Percentiles rank a stretch among this genome's conserved stretches.
phyloP scores from a whole-genome alignment of 2,329 filamentous ascomycete genomes.

The Cryphonectria naterciae region DNA sequence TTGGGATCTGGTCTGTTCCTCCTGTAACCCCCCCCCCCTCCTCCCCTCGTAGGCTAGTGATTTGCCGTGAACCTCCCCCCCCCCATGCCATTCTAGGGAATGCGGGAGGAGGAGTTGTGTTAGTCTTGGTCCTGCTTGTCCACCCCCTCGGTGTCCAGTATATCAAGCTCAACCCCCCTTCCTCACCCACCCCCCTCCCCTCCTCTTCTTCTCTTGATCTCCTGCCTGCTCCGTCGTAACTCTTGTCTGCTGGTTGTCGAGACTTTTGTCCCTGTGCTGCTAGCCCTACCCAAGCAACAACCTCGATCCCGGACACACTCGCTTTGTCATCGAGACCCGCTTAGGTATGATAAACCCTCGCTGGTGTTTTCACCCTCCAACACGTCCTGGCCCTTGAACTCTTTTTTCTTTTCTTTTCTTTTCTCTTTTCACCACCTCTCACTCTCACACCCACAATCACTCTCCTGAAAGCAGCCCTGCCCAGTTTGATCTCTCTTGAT shows the following conservation, averaged over 20 bases:
- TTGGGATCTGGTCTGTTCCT: conserved; percentile 16
- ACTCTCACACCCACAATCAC: not conserved
- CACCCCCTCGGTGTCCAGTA: conserved; percentile 9
- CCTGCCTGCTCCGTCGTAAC: not conserved
- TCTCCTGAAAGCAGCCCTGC: not conserved
- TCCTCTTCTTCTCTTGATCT: not conserved
- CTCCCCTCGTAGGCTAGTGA: conserved; percentile 5
- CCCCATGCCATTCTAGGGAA: conserved; percentile 19
- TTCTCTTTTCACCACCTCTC: not conserved
- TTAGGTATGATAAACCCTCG: conserved; percentile 11
- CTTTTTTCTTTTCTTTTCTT: not conserved
- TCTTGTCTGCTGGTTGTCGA: conserved; percentile 4
- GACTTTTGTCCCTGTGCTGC: not conserved
- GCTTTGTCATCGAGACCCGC: conserved; percentile 26
- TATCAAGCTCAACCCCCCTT: conserved; percentile 22
- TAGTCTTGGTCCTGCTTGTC: conserved; percentile 11
- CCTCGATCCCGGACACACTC: conserved; percentile 21
- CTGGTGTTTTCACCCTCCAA: conserved; percentile 16
- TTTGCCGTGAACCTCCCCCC: conserved; percentile 12
- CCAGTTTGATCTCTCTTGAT: conserved; percentile 1
- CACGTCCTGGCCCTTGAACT: not conserved
- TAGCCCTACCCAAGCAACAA: not conserved
- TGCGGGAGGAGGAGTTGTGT: conserved; percentile 2
- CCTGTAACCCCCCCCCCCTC: not conserved
- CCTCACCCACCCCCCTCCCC: conserved; percentile 3